A percentile compares a stretch with the other conserved stretches of the same genome.
These are phyloP conservation scores for Yamadazyma atlantica DNA, from an alignment of 1,139 yeast species.

Conservation along the genomic window DNA sequence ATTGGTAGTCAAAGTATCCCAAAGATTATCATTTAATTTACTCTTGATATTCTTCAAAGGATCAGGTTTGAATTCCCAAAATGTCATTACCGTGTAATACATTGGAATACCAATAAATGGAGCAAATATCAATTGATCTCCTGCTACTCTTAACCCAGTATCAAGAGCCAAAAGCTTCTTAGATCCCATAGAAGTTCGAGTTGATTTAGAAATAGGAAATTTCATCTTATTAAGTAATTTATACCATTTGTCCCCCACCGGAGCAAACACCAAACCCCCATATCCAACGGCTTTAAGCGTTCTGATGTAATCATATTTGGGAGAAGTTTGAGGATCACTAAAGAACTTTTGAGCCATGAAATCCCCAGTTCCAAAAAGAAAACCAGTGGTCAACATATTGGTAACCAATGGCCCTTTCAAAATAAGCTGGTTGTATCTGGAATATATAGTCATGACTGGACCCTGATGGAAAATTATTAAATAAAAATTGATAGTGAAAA, in stretches of 20 bases:
- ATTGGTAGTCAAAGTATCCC: conserved; percentile 62
- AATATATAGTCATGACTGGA: conserved; percentile 8
- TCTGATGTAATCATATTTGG: conserved; percentile 28
- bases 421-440: conserved; percentile 30
- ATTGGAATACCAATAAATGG: conserved; percentile 68
- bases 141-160: conserved; percentile 51
- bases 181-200: background rate
- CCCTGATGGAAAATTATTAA: no score
- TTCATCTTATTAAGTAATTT: conserved; percentile 25
- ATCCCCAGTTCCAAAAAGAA: conserved; percentile 45
- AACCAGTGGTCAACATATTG: conserved; percentile 40
- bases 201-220: conserved; percentile 4
- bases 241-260: conserved; percentile 45
- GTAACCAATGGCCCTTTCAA: conserved; percentile 33
- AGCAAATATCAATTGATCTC: conserved; percentile 77
- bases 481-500: no score
- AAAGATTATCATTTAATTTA: conserved; percentile 52
- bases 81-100: conserved; percentile 66
- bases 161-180: conserved; percentile 17
- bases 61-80: conserved; percentile 47
- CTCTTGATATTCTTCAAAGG: conserved; percentile 28
- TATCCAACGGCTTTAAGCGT: conserved; percentile 35
- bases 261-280: conserved; percentile 43
- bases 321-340: conserved; percentile 14
- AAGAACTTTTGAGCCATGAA: conserved; percentile 35